Base-by-base conservation (phyloP, 129 eudicot genomes). In the Rutidosis leptorrhynchoides region DNA sequence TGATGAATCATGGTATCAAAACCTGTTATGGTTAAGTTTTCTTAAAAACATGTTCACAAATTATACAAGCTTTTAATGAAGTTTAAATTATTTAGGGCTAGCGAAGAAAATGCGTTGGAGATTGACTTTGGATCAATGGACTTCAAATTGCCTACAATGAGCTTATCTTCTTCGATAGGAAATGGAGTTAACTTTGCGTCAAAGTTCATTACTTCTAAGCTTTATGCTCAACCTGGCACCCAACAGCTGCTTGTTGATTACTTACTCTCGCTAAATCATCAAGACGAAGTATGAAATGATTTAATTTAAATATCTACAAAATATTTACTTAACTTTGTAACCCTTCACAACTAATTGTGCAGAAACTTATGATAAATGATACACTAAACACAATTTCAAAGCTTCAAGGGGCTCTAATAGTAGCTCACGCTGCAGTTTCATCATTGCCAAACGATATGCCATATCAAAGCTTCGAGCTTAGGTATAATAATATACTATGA, bases 281-380 rank as follows among this genome's bases (percentile, higher is more conserved):
- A 84, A 46, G 99, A 89, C 77, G 94, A 94, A 65, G 99, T 94
- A 89, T 29, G 82, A 35, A 62, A 28, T 55, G 17, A 15, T 23
- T 23, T 24, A 23, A 52, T 11, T 21, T 16, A 23, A 0, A 29
- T 43, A 11, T 12, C 6, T 10, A 29, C 19, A 21, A 3, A 11
- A 6, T 11, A 14, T 10, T 53, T 15, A 3, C 48, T 28, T 0
- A 40, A 14, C n/a, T 77, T 16, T 61, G 67, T 58, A 58, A 19
- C 79, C 26, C 25, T 61, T 59, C 42, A 55, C 71, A 76, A 30
- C 46, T 23, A 48, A 68, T 33, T 64, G 15, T 79, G 79, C 92
- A 93, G 99, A 86, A 86, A 22, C 95, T 93, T 16, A 93, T 93
- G 96, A 81, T 93, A 48, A 93, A 84, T 62, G 99, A 93, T 77